These are phyloP conservation scores for Adansonia madagascariensis DNA, from an alignment of 441 rosid genomes.

Conservation along the genomic window DNA sequence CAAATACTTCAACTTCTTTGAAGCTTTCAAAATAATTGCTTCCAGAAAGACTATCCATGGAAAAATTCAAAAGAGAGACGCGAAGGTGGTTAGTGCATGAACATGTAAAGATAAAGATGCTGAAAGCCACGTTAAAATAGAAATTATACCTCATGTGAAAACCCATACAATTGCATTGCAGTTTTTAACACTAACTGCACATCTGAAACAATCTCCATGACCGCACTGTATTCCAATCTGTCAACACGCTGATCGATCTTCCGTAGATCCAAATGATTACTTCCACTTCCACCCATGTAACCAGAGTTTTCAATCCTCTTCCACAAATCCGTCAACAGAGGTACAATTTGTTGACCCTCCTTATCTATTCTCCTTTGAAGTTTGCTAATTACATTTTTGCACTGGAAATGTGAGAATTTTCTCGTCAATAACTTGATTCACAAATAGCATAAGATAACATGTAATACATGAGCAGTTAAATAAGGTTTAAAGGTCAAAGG, in stretches of 20 bases:
- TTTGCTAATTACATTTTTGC: constrained; percentile 91
- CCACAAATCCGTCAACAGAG: constrained; percentile 93
- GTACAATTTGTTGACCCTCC: constrained; percentile 95
- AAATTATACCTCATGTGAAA: constrained; percentile 83
- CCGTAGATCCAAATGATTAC: constrained; percentile 74
- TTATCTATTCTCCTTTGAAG: constrained; percentile 87
- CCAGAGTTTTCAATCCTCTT: constrained; percentile 75
- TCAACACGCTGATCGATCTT: constrained; percentile 91
- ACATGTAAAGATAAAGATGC: not conserved
- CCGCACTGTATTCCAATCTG: constrained; percentile 73
- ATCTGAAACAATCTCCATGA: constrained; percentile 89
- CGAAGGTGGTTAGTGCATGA: not conserved
- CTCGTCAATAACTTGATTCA: constrained; percentile 19
- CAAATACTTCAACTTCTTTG: not conserved
- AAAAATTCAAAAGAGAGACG: not conserved
- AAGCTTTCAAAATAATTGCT: constrained; percentile 11
- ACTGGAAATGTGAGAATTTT: constrained; percentile 51
- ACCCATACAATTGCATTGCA: constrained; percentile 83
- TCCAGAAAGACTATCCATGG: not conserved
- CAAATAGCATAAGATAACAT: not conserved
- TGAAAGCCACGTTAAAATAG: not conserved
- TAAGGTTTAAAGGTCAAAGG: not conserved
- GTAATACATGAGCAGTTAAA: not conserved
- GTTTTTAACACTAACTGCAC: constrained; percentile 86
- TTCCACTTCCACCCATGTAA: constrained; percentile 64